A percentile compares a stretch with the other conserved stretches of the same genome.
Conservation (phyloP, 169 alveolate species). For the Amoebophrya sp. region DNA sequence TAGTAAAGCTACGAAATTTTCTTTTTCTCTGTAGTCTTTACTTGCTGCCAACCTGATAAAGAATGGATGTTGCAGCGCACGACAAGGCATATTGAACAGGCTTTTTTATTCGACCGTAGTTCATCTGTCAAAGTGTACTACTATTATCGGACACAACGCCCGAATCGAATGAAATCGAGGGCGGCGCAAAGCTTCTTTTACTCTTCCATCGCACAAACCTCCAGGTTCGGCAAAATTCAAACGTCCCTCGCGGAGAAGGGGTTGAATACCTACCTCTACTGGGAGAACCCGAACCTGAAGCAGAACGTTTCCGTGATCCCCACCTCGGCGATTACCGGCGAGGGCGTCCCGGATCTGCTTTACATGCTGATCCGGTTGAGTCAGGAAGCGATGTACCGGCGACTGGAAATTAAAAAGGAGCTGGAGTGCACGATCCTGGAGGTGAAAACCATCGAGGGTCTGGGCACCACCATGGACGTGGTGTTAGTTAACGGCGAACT, state of each 20-base stretch:
- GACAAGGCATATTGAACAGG: too few species aligned
- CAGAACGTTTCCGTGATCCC: slow-evolving; percentile 93
- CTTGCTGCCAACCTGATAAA: too few species aligned
- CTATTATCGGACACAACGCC: too few species aligned
- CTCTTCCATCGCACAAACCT: too few species aligned
- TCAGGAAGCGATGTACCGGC: slow-evolving; percentile 72
- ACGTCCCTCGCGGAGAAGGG: slow-evolving; percentile 89
- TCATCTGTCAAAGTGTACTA: too few species aligned
- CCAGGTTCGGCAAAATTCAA: not conserved
- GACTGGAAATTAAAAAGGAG: slow-evolving; percentile 58
- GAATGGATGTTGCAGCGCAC: too few species aligned
- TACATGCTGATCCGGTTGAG: slow-evolving; percentile 82
- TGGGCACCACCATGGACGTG: slow-evolving; percentile 99
- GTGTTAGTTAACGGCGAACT: slow-evolving; percentile 91
- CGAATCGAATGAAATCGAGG: too few species aligned
- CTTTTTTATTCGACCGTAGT: too few species aligned
- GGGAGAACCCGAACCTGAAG: slow-evolving; percentile 90
- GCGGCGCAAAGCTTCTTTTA: too few species aligned
- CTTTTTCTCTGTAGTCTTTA: too few species aligned
- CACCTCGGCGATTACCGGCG: slow-evolving; percentile 98
- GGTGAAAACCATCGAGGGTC: slow-evolving; percentile 89
- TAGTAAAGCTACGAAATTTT: too few species aligned
- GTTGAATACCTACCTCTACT: slow-evolving; percentile 85
- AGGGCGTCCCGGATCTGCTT: slow-evolving; percentile 92
- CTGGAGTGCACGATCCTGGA: slow-evolving; percentile 94